A percentile compares a stretch with the other conserved stretches of the same genome.
phyloP scores from a whole-genome alignment of 768 basidiomycete genomes.

The Tulasnella sp. region DNA sequence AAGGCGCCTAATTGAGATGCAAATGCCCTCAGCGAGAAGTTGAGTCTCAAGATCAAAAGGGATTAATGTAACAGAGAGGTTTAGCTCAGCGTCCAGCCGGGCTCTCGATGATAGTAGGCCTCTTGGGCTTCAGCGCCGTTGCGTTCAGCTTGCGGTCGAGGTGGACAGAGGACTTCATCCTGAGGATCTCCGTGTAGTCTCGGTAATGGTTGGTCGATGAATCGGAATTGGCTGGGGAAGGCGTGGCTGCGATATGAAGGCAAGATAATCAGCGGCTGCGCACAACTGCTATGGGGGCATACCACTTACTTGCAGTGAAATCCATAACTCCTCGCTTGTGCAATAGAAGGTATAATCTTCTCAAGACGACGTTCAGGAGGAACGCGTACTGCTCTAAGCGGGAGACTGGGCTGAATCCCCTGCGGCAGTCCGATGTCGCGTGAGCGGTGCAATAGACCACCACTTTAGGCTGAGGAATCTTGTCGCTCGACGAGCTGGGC shows the following conservation, averaged over 20 bases:
- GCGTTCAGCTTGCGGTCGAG: slow-evolving; percentile 95
- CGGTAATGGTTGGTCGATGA: slow-evolving; percentile 45
- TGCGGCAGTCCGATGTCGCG: slow-evolving; percentile 63
- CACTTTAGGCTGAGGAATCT: slow-evolving; percentile 30
- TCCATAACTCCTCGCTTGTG: slow-evolving; percentile 90
- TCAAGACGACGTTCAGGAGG: slow-evolving; percentile 90
- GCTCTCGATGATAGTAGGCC: too few relatives aligned
- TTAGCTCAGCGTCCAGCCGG: too few relatives aligned
- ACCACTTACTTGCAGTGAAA: slow-evolving; percentile 72
- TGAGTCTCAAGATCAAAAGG: too few relatives aligned
- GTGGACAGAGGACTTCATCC: slow-evolving; percentile 85
- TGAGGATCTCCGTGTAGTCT: too few relatives aligned
- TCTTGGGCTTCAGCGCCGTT: too few relatives aligned
- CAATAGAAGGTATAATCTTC: slow-evolving; percentile 82
- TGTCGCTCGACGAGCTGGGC: slow-evolving; percentile 30
- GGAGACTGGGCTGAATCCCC: slow-evolving; percentile 89
- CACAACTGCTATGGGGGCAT: slow-evolving; percentile 31
- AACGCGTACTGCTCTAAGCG: slow-evolving; percentile 97
- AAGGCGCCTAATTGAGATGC: too few relatives aligned
- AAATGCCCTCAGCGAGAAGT: too few relatives aligned
- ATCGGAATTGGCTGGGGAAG: neutral
- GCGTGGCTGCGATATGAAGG: neutral
- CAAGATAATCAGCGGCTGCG: neutral
- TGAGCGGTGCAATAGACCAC: slow-evolving; percentile 80
- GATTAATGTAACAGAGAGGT: too few relatives aligned